A percentile compares a stretch with the other conserved stretches of the same genome.
Conservation (phyloP, 1,284 basidiomycete species). For the Vanrija pseudolonga region DNA sequence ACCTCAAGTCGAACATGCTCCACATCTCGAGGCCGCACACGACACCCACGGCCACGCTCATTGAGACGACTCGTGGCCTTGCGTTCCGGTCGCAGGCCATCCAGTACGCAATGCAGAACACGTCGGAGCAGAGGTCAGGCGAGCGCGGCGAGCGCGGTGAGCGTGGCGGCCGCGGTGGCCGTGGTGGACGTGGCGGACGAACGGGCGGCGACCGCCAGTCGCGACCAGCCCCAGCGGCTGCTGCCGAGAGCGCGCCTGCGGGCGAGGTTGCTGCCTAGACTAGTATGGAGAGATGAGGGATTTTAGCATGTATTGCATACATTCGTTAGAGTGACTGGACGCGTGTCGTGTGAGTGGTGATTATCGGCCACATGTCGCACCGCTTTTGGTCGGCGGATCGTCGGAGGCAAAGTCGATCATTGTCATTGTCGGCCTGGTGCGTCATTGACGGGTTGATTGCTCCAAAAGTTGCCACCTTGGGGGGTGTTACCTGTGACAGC, state of each 20-base stretch:
- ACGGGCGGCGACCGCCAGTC: constrained; percentile 14
- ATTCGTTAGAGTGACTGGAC: background rate
- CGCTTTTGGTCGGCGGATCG: too few species aligned
- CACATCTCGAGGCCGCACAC: constrained; percentile 87
- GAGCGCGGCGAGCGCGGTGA: constrained; percentile 31
- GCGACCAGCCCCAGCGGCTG: constrained; percentile 5
- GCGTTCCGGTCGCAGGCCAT: constrained; percentile 87
- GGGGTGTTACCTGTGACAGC: too few species aligned
- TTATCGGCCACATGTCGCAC: too few species aligned
- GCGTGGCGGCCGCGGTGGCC: constrained; percentile 27
- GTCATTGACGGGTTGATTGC: too few species aligned
- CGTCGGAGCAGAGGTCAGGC: constrained; percentile 20
- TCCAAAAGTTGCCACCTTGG: too few species aligned
- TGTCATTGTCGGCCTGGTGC: too few species aligned
- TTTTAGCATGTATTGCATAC: constrained; percentile 22
- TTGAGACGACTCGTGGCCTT: constrained; percentile 91
- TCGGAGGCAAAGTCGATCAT: too few species aligned
- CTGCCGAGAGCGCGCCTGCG: constrained; percentile 3
- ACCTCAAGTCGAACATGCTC: constrained; percentile 94
- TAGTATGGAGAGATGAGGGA: background rate
- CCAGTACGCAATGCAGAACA: constrained; percentile 66
- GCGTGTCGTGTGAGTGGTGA: too few species aligned
- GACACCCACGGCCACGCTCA: constrained; percentile 89
- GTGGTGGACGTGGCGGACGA: constrained; percentile 31
- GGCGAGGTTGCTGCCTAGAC: constrained; percentile 14